Evolutionary conservation across 2,329 filamentous ascomycete species (phyloP), one percentile per base, ranked within the genome.

Genomic region (Pseudocercospora fuligena): DNA sequence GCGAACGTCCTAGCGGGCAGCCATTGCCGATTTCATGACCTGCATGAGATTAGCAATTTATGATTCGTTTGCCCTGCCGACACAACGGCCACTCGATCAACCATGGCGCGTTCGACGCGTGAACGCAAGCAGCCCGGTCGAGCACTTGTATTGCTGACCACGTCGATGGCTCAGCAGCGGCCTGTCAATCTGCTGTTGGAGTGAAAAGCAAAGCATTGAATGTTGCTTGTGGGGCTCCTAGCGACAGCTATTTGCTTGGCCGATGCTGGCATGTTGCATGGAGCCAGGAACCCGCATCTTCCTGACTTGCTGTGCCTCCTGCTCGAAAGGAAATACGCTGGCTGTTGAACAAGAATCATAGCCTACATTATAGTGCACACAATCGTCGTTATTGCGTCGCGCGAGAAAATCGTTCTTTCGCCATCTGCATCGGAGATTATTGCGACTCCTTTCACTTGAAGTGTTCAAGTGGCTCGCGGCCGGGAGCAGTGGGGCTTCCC

Each of bases 321-420:
- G 31, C 31, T 33, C 5, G 31, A 33, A 14, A 12, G 31, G 12
- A 12, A 33, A 11, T 11, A 33, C 47, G 19, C 5, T 6, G 23
- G 47, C 19, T 21, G 47, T 16, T 5, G 19, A 14, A 21, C 47
- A 5, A 51, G n/a, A 19, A 16, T 21, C n/a, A 23, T 21, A 49
- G 46, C n/a, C 46, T 23, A 49, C 21, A 49, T n/a, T n/a, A n/a
- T n/a, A n/a, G n/a, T n/a, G n/a, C n/a, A 19, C 46, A 49, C n/a
- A 25, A 14, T 49, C 46, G 46, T 49, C 23, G 19, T 49, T 49
- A 49, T 23, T 49, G 46, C 46, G 21, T 49, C 46, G 46, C 46
- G 21, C n/a, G 5, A 49, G 46, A 49, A 19, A 23, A 49, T 23
- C 46, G 5, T 49, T 79, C 60, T 49, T 46, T 43, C n/a, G 49